These are phyloP conservation scores for Stagonosporopsis rhizophila DNA, from an alignment of 2,329 filamentous ascomycete genomes.

Conservation along the genomic window DNA sequence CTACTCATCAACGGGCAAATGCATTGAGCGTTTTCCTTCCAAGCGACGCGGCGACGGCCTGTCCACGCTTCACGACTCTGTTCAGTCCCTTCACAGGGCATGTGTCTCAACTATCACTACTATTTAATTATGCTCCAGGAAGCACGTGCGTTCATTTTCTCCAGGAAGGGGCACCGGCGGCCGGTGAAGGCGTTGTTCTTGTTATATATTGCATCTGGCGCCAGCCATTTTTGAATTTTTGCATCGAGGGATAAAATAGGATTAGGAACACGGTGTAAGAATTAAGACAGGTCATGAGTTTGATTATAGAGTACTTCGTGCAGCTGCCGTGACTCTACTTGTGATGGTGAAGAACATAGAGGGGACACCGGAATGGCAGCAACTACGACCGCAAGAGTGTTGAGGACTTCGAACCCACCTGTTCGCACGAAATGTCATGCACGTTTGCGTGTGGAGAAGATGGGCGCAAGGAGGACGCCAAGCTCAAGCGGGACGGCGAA, in stretches of 20 bases:
- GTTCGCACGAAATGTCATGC: background rate
- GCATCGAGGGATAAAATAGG: conserved; percentile 10
- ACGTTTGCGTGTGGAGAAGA: background rate
- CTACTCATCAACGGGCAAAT: conserved; percentile 21
- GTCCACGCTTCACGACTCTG: conserved; percentile 18
- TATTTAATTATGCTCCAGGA: conserved; percentile 14
- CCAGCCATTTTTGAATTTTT: background rate
- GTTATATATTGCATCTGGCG: conserved; percentile 14
- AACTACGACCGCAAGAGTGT: background rate
- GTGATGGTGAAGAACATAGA: too few relatives aligned
- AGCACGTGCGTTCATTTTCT: conserved; percentile 13
- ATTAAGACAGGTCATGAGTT: conserved; percentile 8
- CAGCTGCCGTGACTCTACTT: background rate
- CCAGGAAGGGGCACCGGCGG: conserved; percentile 4
- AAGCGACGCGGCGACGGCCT: conserved; percentile 12
- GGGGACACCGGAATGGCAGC: too few relatives aligned
- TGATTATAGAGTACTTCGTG: background rate
- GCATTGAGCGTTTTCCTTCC: conserved; percentile 6
- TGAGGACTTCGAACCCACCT: background rate
- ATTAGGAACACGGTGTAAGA: conserved; percentile 9
- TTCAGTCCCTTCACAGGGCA: conserved; percentile 12
- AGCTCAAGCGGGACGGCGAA: background rate
- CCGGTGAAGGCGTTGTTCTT: conserved; percentile 10
- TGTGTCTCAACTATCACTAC: conserved; percentile 19
- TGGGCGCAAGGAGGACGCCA: background rate